Evolutionary conservation across 495 filamentous ascomycete genomes (phyloP).

Genomic region (Podospora comata): DNA sequence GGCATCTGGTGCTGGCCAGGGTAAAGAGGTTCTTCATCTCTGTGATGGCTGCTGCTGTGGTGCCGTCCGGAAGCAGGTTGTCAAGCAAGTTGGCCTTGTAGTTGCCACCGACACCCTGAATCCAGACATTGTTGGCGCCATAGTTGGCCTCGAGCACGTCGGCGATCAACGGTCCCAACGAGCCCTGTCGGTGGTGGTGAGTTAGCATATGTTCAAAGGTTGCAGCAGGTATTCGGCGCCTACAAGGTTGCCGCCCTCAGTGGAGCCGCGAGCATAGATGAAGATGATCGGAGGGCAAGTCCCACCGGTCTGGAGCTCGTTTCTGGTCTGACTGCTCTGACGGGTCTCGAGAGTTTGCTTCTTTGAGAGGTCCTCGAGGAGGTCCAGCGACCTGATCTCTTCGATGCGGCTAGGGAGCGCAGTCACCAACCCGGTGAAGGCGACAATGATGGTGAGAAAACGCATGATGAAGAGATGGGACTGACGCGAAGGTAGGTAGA

Average conservation of each 20-base stretch:
- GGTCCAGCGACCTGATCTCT: slow-evolving; percentile 16
- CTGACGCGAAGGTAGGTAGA: too few species aligned
- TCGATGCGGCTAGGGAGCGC: slow-evolving; percentile 17
- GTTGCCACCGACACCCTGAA: slow-evolving; percentile 37
- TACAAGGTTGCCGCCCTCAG: slow-evolving; percentile 51
- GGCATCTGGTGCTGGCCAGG: slow-evolving; percentile 34
- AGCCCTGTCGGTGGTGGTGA: slow-evolving; percentile 14
- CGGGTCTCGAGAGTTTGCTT: slow-evolving; percentile 9
- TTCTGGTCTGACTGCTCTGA: slow-evolving; percentile 1
- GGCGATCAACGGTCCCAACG: slow-evolving; percentile 31
- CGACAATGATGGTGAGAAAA: slow-evolving; percentile 11
- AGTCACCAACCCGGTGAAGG: slow-evolving; percentile 10
- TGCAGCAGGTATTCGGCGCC: neutral
- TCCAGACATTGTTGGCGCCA: slow-evolving; percentile 30
- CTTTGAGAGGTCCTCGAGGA: slow-evolving; percentile 7
- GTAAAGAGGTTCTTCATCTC: slow-evolving; percentile 35
- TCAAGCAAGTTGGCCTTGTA: slow-evolving; percentile 38
- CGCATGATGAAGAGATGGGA: neutral
- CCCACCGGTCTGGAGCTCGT: slow-evolving; percentile 18
- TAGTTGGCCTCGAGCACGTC: slow-evolving; percentile 30
- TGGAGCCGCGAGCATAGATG: slow-evolving; percentile 46
- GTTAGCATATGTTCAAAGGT: slow-evolving; percentile 6
- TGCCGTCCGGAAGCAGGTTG: slow-evolving; percentile 37
- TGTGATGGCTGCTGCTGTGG: slow-evolving; percentile 34
- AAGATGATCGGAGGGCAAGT: slow-evolving; percentile 47